Evolutionary conservation across 2,329 filamentous ascomycete genomes (phyloP).

Genomic region (Trichoderma hamatum): DNA sequence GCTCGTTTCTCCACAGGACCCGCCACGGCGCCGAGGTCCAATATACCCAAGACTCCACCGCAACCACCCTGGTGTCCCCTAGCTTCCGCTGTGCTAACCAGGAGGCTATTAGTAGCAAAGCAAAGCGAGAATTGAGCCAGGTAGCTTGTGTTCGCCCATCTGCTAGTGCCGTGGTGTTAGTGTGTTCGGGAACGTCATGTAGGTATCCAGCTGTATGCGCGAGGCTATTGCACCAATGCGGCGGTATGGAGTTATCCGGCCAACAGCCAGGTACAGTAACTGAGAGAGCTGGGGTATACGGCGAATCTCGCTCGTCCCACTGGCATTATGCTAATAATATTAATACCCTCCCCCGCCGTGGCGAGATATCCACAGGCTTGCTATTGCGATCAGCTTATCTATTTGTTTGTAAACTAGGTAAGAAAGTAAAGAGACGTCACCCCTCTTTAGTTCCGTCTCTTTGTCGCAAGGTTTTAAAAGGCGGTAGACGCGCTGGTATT

Average conservation of each 20-base stretch:
- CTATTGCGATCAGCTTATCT: background rate
- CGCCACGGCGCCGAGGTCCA: constrained; percentile 13
- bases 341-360: background rate
- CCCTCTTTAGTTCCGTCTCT: background rate
- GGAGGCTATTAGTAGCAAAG: too few species aligned
- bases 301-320: background rate
- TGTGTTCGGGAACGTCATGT: too few species aligned
- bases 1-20: background rate
- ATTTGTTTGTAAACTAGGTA: background rate
- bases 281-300: background rate
- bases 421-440: background rate
- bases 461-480: background rate
- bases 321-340: background rate
- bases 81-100: background rate
- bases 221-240: too few species aligned
- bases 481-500: background rate
- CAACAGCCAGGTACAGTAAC: background rate
- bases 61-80: background rate
- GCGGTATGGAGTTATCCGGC: background rate
- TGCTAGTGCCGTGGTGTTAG: too few species aligned
- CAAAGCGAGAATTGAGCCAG: background rate
- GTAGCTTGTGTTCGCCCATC: background rate
- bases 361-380: background rate
- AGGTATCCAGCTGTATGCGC: too few species aligned
- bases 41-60: background rate